Evolutionary conservation across 805 yeast genomes (phyloP).

Genomic region (Candida verbasci): DNA sequence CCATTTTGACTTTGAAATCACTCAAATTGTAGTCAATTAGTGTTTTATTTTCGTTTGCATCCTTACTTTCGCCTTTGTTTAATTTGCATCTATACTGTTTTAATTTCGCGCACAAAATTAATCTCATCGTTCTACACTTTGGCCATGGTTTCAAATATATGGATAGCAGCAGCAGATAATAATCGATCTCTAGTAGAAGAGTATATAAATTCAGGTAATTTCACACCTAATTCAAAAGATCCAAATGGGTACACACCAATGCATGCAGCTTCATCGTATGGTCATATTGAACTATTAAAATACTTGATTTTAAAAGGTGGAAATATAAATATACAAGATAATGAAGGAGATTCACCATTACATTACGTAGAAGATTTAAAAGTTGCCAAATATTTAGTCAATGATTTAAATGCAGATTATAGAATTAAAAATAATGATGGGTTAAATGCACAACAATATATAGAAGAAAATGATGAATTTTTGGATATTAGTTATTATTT

Average conservation of each 20-base stretch:
- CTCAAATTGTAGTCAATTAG: too few species aligned
- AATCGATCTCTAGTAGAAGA: constrained; percentile 54
- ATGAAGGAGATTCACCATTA: constrained; percentile 92
- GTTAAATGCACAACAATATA: constrained; percentile 65
- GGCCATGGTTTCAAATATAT: constrained; percentile 65
- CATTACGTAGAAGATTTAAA: constrained; percentile 78
- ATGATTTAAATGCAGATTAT: constrained; percentile 64
- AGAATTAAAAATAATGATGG: constrained; percentile 66
- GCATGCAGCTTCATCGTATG: constrained; percentile 96
- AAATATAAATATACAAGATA: constrained; percentile 75
- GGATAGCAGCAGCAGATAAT: constrained; percentile 95
- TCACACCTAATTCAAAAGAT: constrained; percentile 72
- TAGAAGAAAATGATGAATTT: constrained; percentile 79
- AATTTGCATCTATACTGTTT: too few species aligned
- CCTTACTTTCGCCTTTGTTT: too few species aligned
- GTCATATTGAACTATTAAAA: constrained; percentile 63
- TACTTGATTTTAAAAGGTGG: constrained; percentile 61
- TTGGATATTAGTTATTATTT: constrained; percentile 74
- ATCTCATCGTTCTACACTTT: too few species aligned
- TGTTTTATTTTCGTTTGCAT: background rate
- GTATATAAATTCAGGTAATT: constrained; percentile 46
- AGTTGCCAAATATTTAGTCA: constrained; percentile 64
- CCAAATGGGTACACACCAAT: constrained; percentile 94
- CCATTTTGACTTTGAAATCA: background rate
- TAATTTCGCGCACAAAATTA: background rate